phyloP scores from a whole-genome alignment of 2,329 filamentous ascomycete species.

The Arthrobotrys musiformis region DNA sequence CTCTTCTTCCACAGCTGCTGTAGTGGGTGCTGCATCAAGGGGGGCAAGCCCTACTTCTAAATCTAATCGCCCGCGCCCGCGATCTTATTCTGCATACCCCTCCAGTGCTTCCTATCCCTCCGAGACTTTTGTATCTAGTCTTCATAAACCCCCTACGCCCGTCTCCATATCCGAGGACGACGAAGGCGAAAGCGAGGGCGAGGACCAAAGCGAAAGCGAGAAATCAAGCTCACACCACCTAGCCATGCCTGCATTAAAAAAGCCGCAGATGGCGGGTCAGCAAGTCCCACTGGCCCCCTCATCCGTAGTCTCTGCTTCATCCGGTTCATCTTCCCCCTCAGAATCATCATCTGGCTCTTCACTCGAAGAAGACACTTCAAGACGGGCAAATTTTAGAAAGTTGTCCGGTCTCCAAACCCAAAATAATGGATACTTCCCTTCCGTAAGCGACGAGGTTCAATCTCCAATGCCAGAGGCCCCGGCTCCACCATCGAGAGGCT shows the following conservation, averaged over 20 bases:
- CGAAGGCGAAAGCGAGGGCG: slow-evolving; percentile 10
- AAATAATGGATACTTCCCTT: slow-evolving; percentile 53
- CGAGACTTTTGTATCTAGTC: not conserved
- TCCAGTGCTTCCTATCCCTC: slow-evolving; percentile 15
- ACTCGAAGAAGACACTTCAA: slow-evolving; percentile 29
- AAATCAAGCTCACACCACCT: slow-evolving; percentile 16
- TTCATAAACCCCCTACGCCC: slow-evolving; percentile 48
- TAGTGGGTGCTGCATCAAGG: slow-evolving; percentile 30
- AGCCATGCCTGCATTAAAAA: slow-evolving; percentile 53
- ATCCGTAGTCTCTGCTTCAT: slow-evolving; percentile 50
- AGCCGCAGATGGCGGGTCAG: slow-evolving; percentile 46
- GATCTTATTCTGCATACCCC: slow-evolving; percentile 47
- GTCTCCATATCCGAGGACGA: slow-evolving; percentile 47
- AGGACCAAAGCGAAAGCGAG: not conserved
- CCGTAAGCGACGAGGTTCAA: slow-evolving; percentile 52
- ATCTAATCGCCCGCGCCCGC: slow-evolving; percentile 25
- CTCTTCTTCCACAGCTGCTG: slow-evolving; percentile 15
- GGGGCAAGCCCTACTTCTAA: slow-evolving; percentile 37
- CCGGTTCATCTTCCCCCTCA: slow-evolving; percentile 50
- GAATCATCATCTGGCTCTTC: slow-evolving; percentile 49
- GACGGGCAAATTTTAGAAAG: slow-evolving; percentile 50
- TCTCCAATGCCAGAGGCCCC: slow-evolving; percentile 53
- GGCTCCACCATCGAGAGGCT: slow-evolving; percentile 52
- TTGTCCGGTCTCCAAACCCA: slow-evolving; percentile 48
- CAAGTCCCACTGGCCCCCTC: slow-evolving; percentile 49